Evolutionary conservation across 345 rosid species (phyloP).

Genomic region (Clarkia xantiana): DNA sequence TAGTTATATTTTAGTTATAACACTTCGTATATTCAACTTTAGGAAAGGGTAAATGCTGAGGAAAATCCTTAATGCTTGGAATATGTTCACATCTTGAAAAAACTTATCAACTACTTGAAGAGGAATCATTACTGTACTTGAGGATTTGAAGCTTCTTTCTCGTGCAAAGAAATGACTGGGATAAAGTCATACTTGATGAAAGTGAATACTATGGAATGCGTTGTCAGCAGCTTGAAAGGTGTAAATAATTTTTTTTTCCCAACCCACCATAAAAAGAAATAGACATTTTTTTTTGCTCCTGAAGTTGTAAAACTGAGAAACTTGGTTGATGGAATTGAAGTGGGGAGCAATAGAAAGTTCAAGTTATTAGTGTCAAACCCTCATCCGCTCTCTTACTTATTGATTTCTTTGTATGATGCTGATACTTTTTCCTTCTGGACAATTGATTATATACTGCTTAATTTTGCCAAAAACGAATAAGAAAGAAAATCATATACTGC

Average conservation of each 20-base stretch:
- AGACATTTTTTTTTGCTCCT: slow-evolving; percentile 79
- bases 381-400: slow-evolving; percentile 5
- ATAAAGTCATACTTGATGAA: slow-evolving; percentile 67
- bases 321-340: slow-evolving; percentile 73
- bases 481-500: too few relatives aligned
- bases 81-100: too few relatives aligned
- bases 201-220: slow-evolving; percentile 50
- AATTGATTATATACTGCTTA: too few relatives aligned
- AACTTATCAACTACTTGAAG: slow-evolving; percentile 68
- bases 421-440: too few relatives aligned
- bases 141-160: slow-evolving; percentile 79
- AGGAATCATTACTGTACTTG: slow-evolving; percentile 75
- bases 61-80: too few relatives aligned
- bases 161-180: slow-evolving; percentile 90
- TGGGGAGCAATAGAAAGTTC: slow-evolving; percentile 52
- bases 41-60: too few relatives aligned
- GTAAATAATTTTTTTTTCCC: slow-evolving; percentile 61
- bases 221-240: slow-evolving; percentile 46
- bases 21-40: too few relatives aligned
- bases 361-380: slow-evolving; percentile 65
- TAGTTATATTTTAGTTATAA: too few relatives aligned
- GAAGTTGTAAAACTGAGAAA: slow-evolving; percentile 67
- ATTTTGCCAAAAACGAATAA: too few relatives aligned
- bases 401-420: not conserved
- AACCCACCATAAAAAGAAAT: slow-evolving; percentile 47